Percentiles rank a stretch among this genome's conserved stretches.
Conservation (phyloP, 768 basidiomycete genomes). For the Exidia glandulosa region DNA sequence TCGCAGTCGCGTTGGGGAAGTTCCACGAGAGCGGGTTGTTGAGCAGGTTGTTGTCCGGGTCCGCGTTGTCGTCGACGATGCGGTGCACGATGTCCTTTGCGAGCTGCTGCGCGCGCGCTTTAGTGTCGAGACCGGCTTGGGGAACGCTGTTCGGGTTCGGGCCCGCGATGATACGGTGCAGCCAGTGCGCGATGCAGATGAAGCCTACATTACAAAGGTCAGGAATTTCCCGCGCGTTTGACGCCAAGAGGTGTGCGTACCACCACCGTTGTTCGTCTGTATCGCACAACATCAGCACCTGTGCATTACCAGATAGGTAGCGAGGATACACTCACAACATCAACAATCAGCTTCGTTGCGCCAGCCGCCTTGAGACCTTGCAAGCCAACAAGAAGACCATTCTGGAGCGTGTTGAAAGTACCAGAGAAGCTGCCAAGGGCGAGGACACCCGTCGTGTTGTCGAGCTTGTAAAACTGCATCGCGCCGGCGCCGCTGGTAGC, state of each 20-base stretch:
- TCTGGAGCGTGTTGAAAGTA: conserved; percentile 30
- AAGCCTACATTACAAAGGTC: conserved; percentile 22
- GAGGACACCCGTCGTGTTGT: conserved; percentile 42
- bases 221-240: background rate
- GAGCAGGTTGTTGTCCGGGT: conserved; percentile 32
- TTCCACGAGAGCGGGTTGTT: conserved; percentile 42
- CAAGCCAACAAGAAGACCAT: conserved; percentile 35
- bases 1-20: conserved; percentile 33
- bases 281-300: conserved; percentile 1
- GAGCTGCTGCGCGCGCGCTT: conserved; percentile 35
- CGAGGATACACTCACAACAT: conserved; percentile 26
- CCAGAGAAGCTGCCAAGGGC: conserved; percentile 47
- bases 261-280: conserved; percentile 22
- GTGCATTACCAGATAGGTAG: background rate
- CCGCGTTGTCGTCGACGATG: conserved; percentile 28
- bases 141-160: conserved; percentile 40
- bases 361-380: conserved; percentile 35
- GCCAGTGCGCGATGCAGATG: conserved; percentile 44
- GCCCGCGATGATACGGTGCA: conserved; percentile 38
- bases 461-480: conserved; percentile 47
- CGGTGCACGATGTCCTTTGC: conserved; percentile 38
- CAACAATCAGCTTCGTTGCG: conserved; percentile 43
- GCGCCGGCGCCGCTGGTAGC: conserved; percentile 37
- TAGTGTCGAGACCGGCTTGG: conserved; percentile 44
- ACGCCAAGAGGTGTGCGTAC: conserved; percentile 1